These are phyloP conservation scores for Chenopodium quinoa DNA, from an alignment of 148 eudicot species.

Conservation along the genomic window DNA sequence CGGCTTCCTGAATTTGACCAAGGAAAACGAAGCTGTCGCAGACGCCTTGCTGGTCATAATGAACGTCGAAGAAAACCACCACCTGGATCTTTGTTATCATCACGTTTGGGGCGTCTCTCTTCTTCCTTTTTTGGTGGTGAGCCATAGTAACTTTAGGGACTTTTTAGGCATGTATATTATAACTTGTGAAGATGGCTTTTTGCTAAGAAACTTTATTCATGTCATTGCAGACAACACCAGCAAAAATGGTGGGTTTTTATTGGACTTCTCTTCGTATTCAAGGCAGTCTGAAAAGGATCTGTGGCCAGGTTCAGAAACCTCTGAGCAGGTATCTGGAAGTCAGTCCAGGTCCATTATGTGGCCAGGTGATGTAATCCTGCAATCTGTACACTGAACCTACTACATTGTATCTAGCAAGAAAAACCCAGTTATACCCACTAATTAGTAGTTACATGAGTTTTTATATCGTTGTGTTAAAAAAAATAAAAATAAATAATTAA, in stretches of 20 bases:
- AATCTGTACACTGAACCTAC: background rate
- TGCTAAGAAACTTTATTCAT: background rate
- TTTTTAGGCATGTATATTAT: background rate
- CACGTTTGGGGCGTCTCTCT: conserved; percentile 58
- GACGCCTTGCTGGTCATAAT: conserved; percentile 91
- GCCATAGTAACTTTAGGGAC: conserved; percentile 1
- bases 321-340: conserved; percentile 40
- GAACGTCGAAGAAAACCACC: conserved; percentile 96
- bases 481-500: too few species aligned
- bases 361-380: conserved; percentile 34
- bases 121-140: conserved; percentile 59
- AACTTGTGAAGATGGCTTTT: background rate
- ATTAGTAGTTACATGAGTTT: background rate
- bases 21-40: conserved; percentile 90
- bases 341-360: conserved; percentile 37
- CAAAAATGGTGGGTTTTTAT: conserved; percentile 56
- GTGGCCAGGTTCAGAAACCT: conserved; percentile 47
- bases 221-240: conserved; percentile 44
- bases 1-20: conserved; percentile 84
- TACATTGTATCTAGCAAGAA: background rate
- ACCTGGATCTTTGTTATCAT: conserved; percentile 66
- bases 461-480: background rate
- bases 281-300: conserved; percentile 38
- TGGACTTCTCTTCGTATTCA: conserved; percentile 67
- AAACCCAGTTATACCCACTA: background rate